Evolutionary conservation across 2,329 filamentous ascomycete species (phyloP).

Genomic region (Didymella arachidicola): DNA sequence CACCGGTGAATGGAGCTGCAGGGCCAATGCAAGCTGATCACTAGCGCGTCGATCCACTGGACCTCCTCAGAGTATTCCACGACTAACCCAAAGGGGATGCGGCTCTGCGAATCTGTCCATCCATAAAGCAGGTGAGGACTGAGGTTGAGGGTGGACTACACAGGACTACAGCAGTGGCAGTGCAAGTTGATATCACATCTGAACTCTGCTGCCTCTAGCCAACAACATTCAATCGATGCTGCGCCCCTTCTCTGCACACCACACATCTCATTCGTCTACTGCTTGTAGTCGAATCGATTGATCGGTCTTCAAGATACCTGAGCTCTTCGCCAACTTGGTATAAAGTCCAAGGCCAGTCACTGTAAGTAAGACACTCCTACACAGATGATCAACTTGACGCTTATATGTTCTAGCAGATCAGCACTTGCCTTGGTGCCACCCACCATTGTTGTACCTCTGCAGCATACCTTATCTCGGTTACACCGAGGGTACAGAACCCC

Average conservation of each 20-base stretch:
- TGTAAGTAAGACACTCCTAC: neutral
- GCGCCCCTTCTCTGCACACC: conserved; percentile 38
- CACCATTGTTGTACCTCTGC: neutral
- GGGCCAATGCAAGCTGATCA: conserved; percentile 14
- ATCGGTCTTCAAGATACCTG: conserved; percentile 6
- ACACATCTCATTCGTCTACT: conserved; percentile 13
- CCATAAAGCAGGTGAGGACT: conserved; percentile 44
- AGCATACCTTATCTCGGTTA: conserved; percentile 7
- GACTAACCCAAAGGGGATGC: conserved; percentile 30
- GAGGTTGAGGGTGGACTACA: conserved; percentile 31
- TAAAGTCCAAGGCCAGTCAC: neutral
- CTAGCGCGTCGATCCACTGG: conserved; percentile 3
- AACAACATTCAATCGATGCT: conserved; percentile 28
- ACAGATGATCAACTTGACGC: neutral
- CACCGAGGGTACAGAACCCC: conserved; percentile 12
- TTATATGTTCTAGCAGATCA: conserved; percentile 1
- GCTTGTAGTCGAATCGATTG: conserved; percentile 19
- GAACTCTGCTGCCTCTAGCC: conserved; percentile 35
- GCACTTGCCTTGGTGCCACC: neutral
- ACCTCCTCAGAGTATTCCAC: conserved; percentile 23
- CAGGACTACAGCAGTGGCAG: conserved; percentile 35
- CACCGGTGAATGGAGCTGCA: conserved; percentile 43
- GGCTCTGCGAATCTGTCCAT: conserved; percentile 44
- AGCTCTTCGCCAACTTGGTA: neutral
- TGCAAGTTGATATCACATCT: conserved; percentile 35